Evolutionary conservation across 1,284 basidiomycete genomes (phyloP).

Genomic region (Austropuccinia psidii): DNA sequence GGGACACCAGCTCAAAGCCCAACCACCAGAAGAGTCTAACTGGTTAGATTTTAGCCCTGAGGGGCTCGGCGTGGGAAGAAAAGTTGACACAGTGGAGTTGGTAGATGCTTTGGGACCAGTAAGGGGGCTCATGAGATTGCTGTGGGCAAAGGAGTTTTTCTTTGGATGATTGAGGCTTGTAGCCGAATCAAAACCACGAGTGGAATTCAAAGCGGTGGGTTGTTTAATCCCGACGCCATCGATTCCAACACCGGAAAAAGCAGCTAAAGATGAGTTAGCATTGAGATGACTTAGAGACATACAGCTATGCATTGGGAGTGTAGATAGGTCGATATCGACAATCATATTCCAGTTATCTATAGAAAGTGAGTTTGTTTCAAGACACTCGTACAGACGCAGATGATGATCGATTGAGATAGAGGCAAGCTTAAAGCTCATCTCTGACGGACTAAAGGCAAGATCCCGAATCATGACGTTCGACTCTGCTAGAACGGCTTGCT

Average conservation of each 20-base stretch:
- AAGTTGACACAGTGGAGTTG: not conserved
- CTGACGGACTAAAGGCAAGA: conserved; percentile 75
- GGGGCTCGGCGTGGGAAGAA: not conserved
- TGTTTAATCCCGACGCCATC: no score
- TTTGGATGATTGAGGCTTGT: conserved; percentile 42
- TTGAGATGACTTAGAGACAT: conserved; percentile 23
- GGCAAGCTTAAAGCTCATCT: conserved; percentile 64
- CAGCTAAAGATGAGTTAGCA: not conserved
- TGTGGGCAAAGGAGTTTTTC: conserved; percentile 51
- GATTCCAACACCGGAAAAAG: not conserved
- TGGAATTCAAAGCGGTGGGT: not conserved
- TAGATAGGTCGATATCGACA: conserved; percentile 67
- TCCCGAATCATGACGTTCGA: conserved; percentile 72
- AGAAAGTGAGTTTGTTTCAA: conserved; percentile 61
- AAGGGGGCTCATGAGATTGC: conserved; percentile 28
- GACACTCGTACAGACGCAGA: conserved; percentile 78
- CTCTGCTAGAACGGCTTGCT: conserved; percentile 66
- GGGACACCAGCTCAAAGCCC: conserved; percentile 87
- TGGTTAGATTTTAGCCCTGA: no score
- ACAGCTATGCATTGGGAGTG: conserved; percentile 44
- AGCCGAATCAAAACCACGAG: conserved; percentile 39
- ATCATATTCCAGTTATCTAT: conserved; percentile 63
- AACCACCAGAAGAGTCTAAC: conserved; percentile 67
- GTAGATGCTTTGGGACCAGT: conserved; percentile 12
- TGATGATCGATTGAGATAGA: conserved; percentile 70